Conservation (phyloP, 345 rosid species). For the Adansonia digitata region DNA sequence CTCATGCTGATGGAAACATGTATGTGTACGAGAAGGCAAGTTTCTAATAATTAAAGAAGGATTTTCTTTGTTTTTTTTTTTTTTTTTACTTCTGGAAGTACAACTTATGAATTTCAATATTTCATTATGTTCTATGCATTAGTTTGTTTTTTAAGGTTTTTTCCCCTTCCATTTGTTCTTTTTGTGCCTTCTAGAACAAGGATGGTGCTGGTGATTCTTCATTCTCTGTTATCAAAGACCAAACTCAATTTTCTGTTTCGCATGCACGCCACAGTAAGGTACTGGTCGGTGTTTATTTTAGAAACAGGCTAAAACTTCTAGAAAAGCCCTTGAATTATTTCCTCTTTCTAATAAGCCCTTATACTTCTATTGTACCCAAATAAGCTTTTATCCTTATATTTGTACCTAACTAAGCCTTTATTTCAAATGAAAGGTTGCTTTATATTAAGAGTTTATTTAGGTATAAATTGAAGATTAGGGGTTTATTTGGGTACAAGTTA, state of each 20-base stretch:
- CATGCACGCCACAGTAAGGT: conserved; percentile 96
- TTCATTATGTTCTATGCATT: conserved; percentile 10
- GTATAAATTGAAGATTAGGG: too few species aligned
- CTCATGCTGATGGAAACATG: conserved; percentile 96
- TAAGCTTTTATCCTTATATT: too few species aligned
- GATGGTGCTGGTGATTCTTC: conserved; percentile 95
- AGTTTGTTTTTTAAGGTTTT: conserved; percentile 9
- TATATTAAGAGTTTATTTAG: too few species aligned
- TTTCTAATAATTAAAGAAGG: conserved; percentile 14
- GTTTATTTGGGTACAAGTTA: too few species aligned
- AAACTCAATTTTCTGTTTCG: conserved; percentile 75
- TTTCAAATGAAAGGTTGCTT: too few species aligned
- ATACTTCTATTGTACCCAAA: too few species aligned
- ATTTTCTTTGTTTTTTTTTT: neutral
- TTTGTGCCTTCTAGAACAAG: conserved; percentile 50
- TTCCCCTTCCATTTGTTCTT: conserved; percentile 10
- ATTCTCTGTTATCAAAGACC: conserved; percentile 85
- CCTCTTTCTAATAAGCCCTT: too few species aligned
- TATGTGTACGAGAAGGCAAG: conserved; percentile 97
- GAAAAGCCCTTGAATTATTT: too few species aligned
- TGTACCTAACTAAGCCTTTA: too few species aligned
- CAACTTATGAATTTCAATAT: conserved; percentile 5
- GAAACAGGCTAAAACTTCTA: too few species aligned
- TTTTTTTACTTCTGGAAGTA: conserved; percentile 1
- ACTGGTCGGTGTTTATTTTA: conserved; percentile 11